Base-by-base conservation (phyloP, 208 protist genomes). In the Crithidia acanthocephali region DNA sequence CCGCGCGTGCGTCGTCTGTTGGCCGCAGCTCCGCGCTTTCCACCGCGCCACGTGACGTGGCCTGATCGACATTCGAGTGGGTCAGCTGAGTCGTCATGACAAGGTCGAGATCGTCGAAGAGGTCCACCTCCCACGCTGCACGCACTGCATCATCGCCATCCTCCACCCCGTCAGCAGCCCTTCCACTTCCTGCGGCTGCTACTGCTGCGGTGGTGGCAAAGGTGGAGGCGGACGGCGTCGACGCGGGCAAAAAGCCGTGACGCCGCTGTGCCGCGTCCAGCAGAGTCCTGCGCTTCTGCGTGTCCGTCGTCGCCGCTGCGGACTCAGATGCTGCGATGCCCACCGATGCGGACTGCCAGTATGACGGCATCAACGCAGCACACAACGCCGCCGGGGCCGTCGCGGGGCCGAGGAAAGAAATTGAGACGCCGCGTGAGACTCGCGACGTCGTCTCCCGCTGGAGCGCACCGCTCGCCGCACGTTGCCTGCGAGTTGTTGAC, bases 61-160 rank as follows among this genome's bases (percentile, higher is more conserved):
- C 28, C 59, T 77, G 70, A 48, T 69, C 53, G 20, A 16, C 27
- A 27, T 40, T 40, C 6, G 42, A 28, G 25, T 69, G 55, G 11
- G 27, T 48, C 60, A 68, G 65, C 35, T 79, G 50, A 18, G 40
- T 42, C 18, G 60, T 59, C 55, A 75, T 40, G 23, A 65, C 57
- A n/a, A 79, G 27, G 16, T 63, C n/a, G 27, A 88, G 65, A 15
- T 80, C 73, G 47, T 88, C 83, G 71, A 67, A 81, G 30, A 88
- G 51, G 57, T 88, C 83, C 28, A 80, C 25, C 18, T 85, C 76
- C 83, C 83, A 88, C 57, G 62, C 72, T 5, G 35, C 35, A 11
- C 11, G 5, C 35, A 40, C 35, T 40, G 5, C 35, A 11, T 40
- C 35, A 13, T 40, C 35, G 5, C 35, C 35, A 11, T 11, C 35